Evolutionary conservation across 352 stramenopile species (phyloP).

Genomic region (Globisporangium radiosum): DNA sequence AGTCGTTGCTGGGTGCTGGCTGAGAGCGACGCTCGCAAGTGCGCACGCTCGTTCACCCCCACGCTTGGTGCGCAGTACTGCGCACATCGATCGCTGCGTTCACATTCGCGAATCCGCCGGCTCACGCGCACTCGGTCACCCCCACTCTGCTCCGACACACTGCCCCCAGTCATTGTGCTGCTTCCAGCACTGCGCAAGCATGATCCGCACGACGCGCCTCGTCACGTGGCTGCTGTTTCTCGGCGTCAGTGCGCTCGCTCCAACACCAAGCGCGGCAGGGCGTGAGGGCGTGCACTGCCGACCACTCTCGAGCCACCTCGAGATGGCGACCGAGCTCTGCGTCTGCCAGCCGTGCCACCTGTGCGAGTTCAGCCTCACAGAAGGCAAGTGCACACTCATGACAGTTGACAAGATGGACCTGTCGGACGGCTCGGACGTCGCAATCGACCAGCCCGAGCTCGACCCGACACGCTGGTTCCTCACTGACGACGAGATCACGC

Average conservation of each 20-base stretch:
- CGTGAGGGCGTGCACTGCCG: conserved; percentile 15
- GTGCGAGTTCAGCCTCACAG: conserved; percentile 22
- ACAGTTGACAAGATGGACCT: conserved; percentile 8
- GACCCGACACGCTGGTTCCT: conserved; percentile 57
- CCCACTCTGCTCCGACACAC: no score
- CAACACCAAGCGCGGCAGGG: background rate
- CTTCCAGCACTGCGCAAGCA: no score
- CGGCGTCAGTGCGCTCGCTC: background rate
- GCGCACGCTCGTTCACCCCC: no score
- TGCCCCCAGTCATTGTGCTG: no score
- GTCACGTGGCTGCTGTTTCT: conserved; percentile 1
- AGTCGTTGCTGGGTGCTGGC: no score
- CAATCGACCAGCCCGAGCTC: conserved; percentile 31
- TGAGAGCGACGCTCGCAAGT: no score
- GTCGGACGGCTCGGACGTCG: conserved; percentile 20
- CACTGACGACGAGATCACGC: conserved; percentile 43
- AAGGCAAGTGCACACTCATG: conserved; percentile 20
- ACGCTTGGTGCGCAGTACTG: no score
- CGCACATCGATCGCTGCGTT: no score
- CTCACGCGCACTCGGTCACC: no score
- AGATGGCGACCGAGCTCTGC: conserved; percentile 20
- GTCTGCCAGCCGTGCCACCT: conserved; percentile 34
- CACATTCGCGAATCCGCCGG: no score
- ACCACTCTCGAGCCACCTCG: conserved; percentile 12
- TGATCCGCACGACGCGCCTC: background rate